These are phyloP conservation scores for Pseudohalonectria lignicola DNA, from an alignment of 2,329 filamentous ascomycete genomes.

Conservation along the genomic window DNA sequence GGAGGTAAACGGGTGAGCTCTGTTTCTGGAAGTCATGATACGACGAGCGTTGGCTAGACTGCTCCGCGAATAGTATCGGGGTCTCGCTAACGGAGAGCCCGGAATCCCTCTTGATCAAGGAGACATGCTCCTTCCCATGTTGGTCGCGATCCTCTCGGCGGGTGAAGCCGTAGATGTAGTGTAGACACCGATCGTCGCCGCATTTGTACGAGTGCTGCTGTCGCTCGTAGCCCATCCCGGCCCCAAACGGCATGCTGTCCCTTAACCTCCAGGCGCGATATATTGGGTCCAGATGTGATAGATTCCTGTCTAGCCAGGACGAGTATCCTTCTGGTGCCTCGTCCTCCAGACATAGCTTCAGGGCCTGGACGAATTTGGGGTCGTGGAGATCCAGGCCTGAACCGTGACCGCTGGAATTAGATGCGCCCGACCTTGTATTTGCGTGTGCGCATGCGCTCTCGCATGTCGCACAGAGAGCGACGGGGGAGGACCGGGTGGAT, in stretches of 20 bases:
- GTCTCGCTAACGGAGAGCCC: conserved; percentile 27
- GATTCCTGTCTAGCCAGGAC: conserved; percentile 41
- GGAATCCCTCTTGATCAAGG: conserved; percentile 30
- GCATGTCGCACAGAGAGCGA: too few species aligned
- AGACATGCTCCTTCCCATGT: conserved; percentile 35
- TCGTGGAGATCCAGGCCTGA: conserved; percentile 33
- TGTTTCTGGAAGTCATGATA: conserved; percentile 22
- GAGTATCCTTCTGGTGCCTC: conserved; percentile 35
- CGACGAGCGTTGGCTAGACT: conserved; percentile 14
- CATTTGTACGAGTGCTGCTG: conserved; percentile 39
- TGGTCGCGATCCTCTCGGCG: conserved; percentile 38
- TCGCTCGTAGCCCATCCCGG: conserved; percentile 21
- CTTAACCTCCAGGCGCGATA: conserved; percentile 27
- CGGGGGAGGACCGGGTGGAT: background rate
- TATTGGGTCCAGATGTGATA: conserved; percentile 35
- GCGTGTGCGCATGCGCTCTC: background rate
- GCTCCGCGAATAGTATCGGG: conserved; percentile 22
- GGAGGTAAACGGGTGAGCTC: conserved; percentile 28
- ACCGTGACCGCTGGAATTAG: too few species aligned
- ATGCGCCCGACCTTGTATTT: too few species aligned
- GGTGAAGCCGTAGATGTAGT: conserved; percentile 47
- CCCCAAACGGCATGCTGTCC: conserved; percentile 22
- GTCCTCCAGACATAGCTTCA: conserved; percentile 23
- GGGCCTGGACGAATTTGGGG: conserved; percentile 23
- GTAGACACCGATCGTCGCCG: conserved; percentile 40